Evolutionary conservation across 2,329 filamentous ascomycete genomes (phyloP).

Genomic region (Talaromyces atroroseus): DNA sequence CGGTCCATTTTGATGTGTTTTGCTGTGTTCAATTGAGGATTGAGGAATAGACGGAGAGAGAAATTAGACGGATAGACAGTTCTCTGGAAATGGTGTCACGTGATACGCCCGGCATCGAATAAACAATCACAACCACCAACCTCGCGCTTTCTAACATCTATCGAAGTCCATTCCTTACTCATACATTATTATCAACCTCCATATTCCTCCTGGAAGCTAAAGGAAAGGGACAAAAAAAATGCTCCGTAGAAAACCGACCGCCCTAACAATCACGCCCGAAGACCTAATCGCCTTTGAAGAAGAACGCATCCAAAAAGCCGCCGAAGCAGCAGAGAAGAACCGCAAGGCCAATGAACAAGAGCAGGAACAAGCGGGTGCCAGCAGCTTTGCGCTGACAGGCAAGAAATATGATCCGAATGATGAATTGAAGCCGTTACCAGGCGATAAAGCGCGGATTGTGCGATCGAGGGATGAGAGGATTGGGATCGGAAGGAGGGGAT

Average conservation of each 20-base stretch:
- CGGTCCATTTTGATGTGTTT: constrained; percentile 1
- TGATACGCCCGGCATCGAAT: not conserved
- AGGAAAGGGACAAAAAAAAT: constrained; percentile 22
- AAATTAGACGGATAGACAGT: not conserved
- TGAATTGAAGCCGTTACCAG: constrained; percentile 46
- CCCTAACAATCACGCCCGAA: constrained; percentile 46
- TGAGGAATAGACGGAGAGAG: not conserved
- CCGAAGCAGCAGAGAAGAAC: constrained; percentile 23
- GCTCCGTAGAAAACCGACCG: constrained; percentile 48
- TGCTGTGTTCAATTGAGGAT: not conserved
- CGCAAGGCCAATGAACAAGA: constrained; percentile 13
- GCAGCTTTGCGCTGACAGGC: not conserved
- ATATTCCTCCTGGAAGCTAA: not conserved
- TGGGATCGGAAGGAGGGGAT: constrained; percentile 23
- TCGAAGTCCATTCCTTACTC: no score
- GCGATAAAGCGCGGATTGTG: constrained; percentile 45
- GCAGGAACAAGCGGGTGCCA: constrained; percentile 13
- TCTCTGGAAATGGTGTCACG: constrained; percentile 1
- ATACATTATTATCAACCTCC: not conserved
- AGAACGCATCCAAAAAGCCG: constrained; percentile 24
- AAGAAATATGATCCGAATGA: constrained; percentile 41
- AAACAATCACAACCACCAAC: not conserved
- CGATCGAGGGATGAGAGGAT: constrained; percentile 44
- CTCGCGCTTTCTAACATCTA: no score
- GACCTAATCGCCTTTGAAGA: constrained; percentile 46